These are phyloP conservation scores for Limnomonas spitsbergensis DNA, from an alignment of 139 green algal genomes.

Conservation along the genomic window DNA sequence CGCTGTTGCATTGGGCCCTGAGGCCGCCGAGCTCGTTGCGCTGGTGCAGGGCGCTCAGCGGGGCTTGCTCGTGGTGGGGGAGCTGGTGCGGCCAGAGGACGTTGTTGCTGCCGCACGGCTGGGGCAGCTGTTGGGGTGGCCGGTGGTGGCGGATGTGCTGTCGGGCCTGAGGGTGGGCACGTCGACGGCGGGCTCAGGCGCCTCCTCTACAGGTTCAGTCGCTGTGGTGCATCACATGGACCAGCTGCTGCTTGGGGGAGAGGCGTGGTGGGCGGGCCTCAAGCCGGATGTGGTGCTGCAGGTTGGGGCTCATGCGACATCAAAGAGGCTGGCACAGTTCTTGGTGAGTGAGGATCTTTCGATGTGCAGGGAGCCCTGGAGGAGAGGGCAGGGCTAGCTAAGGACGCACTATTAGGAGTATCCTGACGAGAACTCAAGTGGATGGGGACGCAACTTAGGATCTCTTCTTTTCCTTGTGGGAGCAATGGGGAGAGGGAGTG, in stretches of 20 bases:
- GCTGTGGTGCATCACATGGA: slow-evolving; percentile 75
- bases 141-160: slow-evolving; percentile 81
- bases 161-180: slow-evolving; percentile 67
- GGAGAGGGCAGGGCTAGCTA: too few relatives aligned
- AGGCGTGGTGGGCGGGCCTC: slow-evolving; percentile 54
- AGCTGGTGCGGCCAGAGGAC: slow-evolving; percentile 56
- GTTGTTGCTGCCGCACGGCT: slow-evolving; percentile 54
- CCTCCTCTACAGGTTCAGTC: neutral
- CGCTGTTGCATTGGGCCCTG: too few relatives aligned
- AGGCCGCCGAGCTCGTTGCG: slow-evolving; percentile 24
- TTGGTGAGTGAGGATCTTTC: neutral
- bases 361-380: neutral
- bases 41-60: slow-evolving; percentile 30
- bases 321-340: slow-evolving; percentile 26
- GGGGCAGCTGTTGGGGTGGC: slow-evolving; percentile 70
- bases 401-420: too few relatives aligned
- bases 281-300: slow-evolving; percentile 81
- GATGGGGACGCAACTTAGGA: too few relatives aligned
- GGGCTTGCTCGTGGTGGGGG: slow-evolving; percentile 81
- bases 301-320: slow-evolving; percentile 23
- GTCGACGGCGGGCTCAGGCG: neutral
- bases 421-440: too few relatives aligned
- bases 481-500: too few relatives aligned
- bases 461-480: too few relatives aligned
- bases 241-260: slow-evolving; percentile 68